Conservation (phyloP, 345 rosid genomes). For the Salix udensis region DNA sequence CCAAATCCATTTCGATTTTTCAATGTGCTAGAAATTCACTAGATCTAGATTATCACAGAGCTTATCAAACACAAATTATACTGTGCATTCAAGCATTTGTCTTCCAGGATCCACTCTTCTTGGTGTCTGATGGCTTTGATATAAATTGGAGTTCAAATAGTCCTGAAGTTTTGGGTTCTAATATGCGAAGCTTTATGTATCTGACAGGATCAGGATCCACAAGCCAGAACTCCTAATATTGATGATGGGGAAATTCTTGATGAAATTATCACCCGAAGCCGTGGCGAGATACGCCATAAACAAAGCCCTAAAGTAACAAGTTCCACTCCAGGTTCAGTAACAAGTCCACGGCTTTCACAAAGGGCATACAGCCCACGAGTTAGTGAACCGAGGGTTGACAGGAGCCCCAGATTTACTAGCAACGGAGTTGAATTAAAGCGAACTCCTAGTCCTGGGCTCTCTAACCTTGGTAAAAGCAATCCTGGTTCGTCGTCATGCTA, state of each 20-base stretch:
- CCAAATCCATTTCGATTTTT: neutral
- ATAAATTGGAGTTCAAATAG: neutral
- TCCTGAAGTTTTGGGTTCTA: constrained; percentile 5
- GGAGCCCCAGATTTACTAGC: constrained; percentile 28
- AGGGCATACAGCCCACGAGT: constrained; percentile 41
- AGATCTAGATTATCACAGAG: neutral
- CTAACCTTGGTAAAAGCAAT: constrained; percentile 37
- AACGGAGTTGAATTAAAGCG: constrained; percentile 30
- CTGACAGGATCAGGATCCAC: constrained; percentile 42
- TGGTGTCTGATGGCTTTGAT: neutral
- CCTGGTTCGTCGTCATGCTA: constrained; percentile 33
- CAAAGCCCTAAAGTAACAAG: constrained; percentile 63
- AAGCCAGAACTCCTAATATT: constrained; percentile 28
- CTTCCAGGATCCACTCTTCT: neutral
- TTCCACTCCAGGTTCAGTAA: constrained; percentile 29
- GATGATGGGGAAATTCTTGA: constrained; percentile 70
- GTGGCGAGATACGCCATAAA: constrained; percentile 72
- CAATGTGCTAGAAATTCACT: neutral
- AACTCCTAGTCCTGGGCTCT: constrained; percentile 51
- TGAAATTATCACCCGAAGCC: constrained; percentile 72
- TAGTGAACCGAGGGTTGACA: constrained; percentile 23
- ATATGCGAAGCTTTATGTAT: constrained; percentile 13
- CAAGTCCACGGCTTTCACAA: constrained; percentile 38
- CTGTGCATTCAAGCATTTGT: neutral
- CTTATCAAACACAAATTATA: neutral